Base-by-base conservation (phyloP, 805 yeast genomes). In the Yueomyces sp. region DNA sequence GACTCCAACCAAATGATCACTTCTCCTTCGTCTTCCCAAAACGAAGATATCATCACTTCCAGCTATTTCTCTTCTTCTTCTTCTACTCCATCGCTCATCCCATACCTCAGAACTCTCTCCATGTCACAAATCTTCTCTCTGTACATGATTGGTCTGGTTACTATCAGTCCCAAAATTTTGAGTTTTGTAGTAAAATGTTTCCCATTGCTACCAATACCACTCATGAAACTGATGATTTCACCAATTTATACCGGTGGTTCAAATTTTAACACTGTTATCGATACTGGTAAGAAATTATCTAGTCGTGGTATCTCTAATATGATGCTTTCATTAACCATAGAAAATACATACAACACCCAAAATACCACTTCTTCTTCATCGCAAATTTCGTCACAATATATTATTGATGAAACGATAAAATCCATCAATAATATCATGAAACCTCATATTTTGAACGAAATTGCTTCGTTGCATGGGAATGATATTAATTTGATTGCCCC, bases 291-390 rank as follows among this genome's bases (percentile, higher is more conserved):
- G 44, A 68, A 76, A 46, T 70, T 88, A 51, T 69, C 76, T 44
- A 61, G 72, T 42, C 72, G 94, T 47, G 94, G 95, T 7, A 83
- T 87, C 56, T 77, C 84, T 52, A 90, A 88, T 68, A 85, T 88
- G 94, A 86, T 88, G 95, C 68, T 88, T n/a, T 81, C 94, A 1
- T 76, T 86, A 60, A 85, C 96, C 12, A 87, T 88, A 42, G 97
- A 88, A 64, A 95, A 92, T 44, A 81, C 96, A 43, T 85, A 85
- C 50, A 95, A 95, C 36, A 74, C 73, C 45, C 72, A 75, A 56
- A 8, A 8, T 7, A 11, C 11, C 11, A 19, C 19, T 19, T 30
- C 33, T 6, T 9, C 33, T 6, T 6, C 6, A 6, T 30, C 33
- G 9, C 68, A 74, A 61, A 54, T 72, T 38, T 79, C 76, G 60